These are phyloP conservation scores for Colletotrichum tropicicola DNA, from an alignment of 2,329 filamentous ascomycete genomes.

Conservation along the genomic window DNA sequence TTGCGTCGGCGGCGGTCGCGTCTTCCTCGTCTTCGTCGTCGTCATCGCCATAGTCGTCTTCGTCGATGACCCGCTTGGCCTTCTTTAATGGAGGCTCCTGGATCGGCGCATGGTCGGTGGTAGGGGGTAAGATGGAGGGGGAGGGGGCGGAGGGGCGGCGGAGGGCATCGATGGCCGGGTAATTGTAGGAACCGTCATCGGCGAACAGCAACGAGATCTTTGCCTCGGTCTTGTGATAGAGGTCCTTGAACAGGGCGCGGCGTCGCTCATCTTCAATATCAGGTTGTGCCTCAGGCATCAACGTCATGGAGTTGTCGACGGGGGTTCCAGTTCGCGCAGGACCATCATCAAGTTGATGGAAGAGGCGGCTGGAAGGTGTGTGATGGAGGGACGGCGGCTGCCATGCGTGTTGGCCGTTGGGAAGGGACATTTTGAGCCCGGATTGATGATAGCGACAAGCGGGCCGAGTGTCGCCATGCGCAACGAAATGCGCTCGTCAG, in stretches of 20 bases:
- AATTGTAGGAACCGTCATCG: constrained; percentile 63
- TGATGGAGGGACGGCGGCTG: constrained; percentile 63
- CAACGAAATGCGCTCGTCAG: constrained; percentile 60
- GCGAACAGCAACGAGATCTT: constrained; percentile 81
- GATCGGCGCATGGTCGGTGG: constrained; percentile 67
- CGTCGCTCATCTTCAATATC: constrained; percentile 75
- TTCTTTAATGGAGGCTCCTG: constrained; percentile 76
- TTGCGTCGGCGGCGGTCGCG: constrained; percentile 67
- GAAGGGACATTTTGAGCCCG: constrained; percentile 70
- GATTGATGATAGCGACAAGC: constrained; percentile 57
- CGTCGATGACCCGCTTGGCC: constrained; percentile 79
- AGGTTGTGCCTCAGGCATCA: constrained; percentile 69
- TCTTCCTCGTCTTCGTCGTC: constrained; percentile 80
- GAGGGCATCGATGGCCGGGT: constrained; percentile 62
- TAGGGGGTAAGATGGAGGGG: constrained; percentile 56
- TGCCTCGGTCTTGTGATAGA: constrained; percentile 81
- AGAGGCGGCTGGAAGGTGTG: constrained; percentile 56
- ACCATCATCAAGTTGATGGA: constrained; percentile 70
- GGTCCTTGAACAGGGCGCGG: constrained; percentile 78
- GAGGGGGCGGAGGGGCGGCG: constrained; percentile 50
- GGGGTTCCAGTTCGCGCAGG: constrained; percentile 59
- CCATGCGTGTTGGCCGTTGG: constrained; percentile 74
- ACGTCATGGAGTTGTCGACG: constrained; percentile 56
- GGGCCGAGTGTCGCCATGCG: constrained; percentile 65
- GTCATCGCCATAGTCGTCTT: constrained; percentile 88